Conservation (phyloP, 805 yeast species). For the Starmera quercuum region DNA sequence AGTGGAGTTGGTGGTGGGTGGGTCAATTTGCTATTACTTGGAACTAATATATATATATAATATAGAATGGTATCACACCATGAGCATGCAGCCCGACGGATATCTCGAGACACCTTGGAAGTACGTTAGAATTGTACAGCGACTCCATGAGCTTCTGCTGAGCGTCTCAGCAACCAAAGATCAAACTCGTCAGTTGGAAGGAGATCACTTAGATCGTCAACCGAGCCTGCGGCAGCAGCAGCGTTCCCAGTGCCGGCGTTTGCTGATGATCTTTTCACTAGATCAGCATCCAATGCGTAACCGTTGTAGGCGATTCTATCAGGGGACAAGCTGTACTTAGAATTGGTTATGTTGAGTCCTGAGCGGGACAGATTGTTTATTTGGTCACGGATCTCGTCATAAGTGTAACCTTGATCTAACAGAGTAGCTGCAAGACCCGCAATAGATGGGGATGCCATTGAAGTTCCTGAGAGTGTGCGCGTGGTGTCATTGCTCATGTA, state of each 20-base stretch:
- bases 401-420: constrained; percentile 41
- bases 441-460: constrained; percentile 73
- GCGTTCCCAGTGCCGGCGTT: not conserved
- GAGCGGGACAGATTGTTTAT: constrained; percentile 38
- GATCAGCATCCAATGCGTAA: constrained; percentile 16
- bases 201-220: not conserved
- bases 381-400: constrained; percentile 30
- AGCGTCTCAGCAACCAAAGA: not conserved
- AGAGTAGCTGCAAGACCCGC: constrained; percentile 57
- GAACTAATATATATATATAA: not conserved
- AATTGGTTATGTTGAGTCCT: constrained; percentile 22
- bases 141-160: not conserved
- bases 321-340: constrained; percentile 42
- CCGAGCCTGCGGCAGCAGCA: not conserved
- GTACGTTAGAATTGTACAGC: not conserved
- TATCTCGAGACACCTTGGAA: not conserved
- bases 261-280: constrained; percentile 11
- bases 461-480: constrained; percentile 54
- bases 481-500: constrained; percentile 17
- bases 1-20: not conserved
- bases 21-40: not conserved
- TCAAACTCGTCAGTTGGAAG: not conserved
- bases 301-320: constrained; percentile 40
- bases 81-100: not conserved
- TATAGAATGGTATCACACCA: not conserved